Evolutionary conservation across 352 stramenopile species (phyloP), one percentile per base, ranked within the genome.

Genomic region (Peronospora tabacina): DNA sequence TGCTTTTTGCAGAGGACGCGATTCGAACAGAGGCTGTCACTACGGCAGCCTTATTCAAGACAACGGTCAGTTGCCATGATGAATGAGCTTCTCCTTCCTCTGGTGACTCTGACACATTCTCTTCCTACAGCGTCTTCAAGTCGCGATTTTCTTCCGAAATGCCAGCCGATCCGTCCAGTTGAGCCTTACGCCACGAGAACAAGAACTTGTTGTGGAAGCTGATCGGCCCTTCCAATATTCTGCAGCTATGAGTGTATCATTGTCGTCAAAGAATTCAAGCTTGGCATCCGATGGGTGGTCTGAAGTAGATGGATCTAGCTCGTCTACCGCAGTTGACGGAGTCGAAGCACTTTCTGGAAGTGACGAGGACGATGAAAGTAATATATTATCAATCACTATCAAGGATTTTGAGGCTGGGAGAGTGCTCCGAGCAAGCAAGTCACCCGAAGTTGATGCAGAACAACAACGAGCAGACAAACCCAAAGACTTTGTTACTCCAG

Each of bases 131-230:
- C 66, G 76, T 3, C 55, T 91, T 22, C 81, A 89, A 60, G 66
- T 80, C 8, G 68, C 77, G 24, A 81, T 79, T 17, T 89, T 91
- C 60, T 91, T 89, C 52, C 75, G 63, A 33, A 70, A 86, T 44
- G 65, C 72, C 7, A 81, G 82, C 46, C 55, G 85, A 53, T 67
- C 66, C 2, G 45, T 88, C 8, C 56, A 78, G 7, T 66, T 52
- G 7, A 68, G 72, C 12, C 55, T 91, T 5, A 81, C 65, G 9
- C 40, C 60, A 30, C 64, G 55, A 1, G 75, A 86, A 44, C 58
- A 59, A 1, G 75, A 90, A 63, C 72, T 83, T 39, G 61, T 87
- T n/a, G 56, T 64, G 16, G 53, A 67, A 67, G 63, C 56, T 37
- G 44, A 52, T 55, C 44, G 64, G 46, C 26, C 60, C 7, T 32